Evolutionary conservation across 2,329 filamentous ascomycete species (phyloP).

Genomic region (Dendryphion nanum): DNA sequence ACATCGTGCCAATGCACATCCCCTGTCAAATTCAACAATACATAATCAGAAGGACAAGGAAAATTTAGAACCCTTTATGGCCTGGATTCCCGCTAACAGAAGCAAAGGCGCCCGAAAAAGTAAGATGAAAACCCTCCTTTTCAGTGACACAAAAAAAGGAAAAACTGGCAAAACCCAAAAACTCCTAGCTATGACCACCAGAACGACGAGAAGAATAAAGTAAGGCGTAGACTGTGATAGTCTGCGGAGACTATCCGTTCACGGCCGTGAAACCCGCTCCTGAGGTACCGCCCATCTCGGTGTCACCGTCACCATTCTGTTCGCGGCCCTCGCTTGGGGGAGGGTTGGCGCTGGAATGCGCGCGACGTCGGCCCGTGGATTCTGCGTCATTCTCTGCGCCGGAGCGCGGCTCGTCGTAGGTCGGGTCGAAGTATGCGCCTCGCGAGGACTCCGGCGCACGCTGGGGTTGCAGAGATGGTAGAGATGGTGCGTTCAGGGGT

Average conservation of each 20-base stretch:
- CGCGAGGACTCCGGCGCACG: slow-evolving; percentile 11
- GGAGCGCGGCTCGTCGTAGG: slow-evolving; percentile 30
- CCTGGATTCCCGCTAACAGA: no score
- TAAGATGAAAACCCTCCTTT: no score
- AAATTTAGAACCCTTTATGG: no score
- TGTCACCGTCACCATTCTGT: slow-evolving; percentile 38
- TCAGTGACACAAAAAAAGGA: no score
- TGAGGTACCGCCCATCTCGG: slow-evolving; percentile 40
- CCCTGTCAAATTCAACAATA: no score
- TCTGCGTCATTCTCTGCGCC: slow-evolving; percentile 20
- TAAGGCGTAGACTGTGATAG: no score
- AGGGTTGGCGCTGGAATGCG: slow-evolving; percentile 28
- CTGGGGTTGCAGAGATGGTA: slow-evolving; percentile 14
- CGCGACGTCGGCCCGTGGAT: slow-evolving; percentile 17
- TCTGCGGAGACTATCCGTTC: slow-evolving; percentile 37
- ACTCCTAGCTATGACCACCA: no score
- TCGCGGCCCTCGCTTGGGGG: slow-evolving; percentile 16
- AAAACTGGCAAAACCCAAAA: no score
- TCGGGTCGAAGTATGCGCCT: slow-evolving; percentile 30
- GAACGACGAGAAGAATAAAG: no score
- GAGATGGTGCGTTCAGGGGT: slow-evolving; percentile 14
- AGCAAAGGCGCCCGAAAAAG: no score
- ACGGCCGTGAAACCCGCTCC: slow-evolving; percentile 37
- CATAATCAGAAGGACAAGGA: no score
- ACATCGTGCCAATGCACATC: no score